Evolutionary conservation across 129 eudicot species (phyloP).

Genomic region (Flaveria robusta): DNA sequence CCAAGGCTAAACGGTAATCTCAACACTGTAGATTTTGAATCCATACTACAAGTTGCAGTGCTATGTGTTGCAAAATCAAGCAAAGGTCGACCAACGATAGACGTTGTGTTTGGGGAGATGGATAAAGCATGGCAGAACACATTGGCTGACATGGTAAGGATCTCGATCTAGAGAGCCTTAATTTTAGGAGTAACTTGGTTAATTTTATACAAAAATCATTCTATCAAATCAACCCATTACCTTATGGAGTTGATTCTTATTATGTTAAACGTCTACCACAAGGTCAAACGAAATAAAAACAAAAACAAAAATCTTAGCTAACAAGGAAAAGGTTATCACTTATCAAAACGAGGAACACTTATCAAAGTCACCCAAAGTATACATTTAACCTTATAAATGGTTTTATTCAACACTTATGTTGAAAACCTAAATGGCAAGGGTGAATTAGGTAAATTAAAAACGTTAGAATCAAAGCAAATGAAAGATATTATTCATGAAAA

Average conservation of each 20-base stretch:
- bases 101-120: conserved; percentile 57
- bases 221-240: background rate
- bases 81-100: conserved; percentile 68
- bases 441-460: too few species aligned
- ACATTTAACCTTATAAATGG: too few species aligned
- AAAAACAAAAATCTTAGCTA: background rate
- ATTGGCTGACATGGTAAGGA: conserved; percentile 45
- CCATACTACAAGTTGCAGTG: conserved; percentile 68
- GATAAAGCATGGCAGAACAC: conserved; percentile 77
- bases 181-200: background rate
- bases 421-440: too few species aligned
- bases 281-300: background rate
- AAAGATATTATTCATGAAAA: too few species aligned
- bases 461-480: too few species aligned
- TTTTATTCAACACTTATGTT: too few species aligned
- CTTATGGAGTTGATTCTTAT: background rate
- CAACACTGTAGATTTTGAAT: conserved; percentile 62
- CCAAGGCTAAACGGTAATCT: conserved; percentile 56
- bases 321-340: too few species aligned
- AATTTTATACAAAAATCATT: too few species aligned
- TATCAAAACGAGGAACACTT: too few species aligned
- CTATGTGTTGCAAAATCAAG: conserved; percentile 71
- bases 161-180: background rate
- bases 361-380: too few species aligned
- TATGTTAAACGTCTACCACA: background rate